Evolutionary conservation across 83 land plant genomes (phyloP).

Genomic region (Thuja plicata): DNA sequence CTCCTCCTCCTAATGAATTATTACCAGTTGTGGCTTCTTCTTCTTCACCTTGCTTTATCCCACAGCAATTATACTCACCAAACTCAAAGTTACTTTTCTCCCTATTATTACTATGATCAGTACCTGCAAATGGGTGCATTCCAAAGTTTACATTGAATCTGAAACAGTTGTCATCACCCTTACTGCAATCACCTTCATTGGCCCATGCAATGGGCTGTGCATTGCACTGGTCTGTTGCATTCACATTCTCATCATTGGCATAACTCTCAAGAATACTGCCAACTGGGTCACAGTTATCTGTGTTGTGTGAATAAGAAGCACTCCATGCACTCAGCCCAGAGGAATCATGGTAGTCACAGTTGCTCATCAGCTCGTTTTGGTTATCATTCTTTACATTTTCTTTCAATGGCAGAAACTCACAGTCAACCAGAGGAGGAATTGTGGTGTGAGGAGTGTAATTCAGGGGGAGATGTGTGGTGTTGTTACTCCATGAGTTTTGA

Average conservation of each 20-base stretch:
- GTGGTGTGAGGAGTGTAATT: background rate
- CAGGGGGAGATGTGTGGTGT: background rate
- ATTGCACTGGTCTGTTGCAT: background rate
- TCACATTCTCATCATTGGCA: background rate
- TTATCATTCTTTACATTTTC: background rate
- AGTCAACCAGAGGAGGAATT: constrained; percentile 9
- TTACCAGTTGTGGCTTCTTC: background rate
- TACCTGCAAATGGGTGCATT: background rate
- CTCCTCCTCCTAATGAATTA: background rate
- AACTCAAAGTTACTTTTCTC: constrained; percentile 5
- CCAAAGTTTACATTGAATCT: constrained; percentile 5
- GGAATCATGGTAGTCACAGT: background rate
- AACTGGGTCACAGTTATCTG: background rate
- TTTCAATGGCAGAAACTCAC: background rate
- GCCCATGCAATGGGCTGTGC: background rate
- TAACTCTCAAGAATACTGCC: background rate
- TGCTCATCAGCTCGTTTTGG: background rate
- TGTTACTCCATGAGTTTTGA: constrained; percentile 3
- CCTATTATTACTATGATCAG: background rate
- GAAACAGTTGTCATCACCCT: background rate
- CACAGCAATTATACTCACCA: background rate
- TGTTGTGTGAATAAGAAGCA: background rate
- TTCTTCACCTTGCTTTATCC: background rate
- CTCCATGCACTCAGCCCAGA: constrained; percentile 11
- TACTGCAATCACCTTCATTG: background rate